A percentile compares a stretch with the other conserved stretches of the same genome.
Evolutionary conservation across 441 rosid species (phyloP).

Genomic region (Iberis amara): DNA sequence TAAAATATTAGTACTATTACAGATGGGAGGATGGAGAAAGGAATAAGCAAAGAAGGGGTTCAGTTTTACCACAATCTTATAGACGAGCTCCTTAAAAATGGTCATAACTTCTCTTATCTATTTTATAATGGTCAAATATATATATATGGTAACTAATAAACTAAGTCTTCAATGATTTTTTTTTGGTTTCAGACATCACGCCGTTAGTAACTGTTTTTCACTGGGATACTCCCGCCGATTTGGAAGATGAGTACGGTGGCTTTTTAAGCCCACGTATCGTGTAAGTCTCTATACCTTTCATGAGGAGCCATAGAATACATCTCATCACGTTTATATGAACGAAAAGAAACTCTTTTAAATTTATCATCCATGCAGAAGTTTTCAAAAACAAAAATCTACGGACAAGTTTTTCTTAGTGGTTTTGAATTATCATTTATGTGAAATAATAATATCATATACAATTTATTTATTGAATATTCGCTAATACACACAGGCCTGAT

Average conservation of each 20-base stretch:
- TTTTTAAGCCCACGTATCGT: constrained; percentile 34
- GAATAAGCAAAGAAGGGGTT: constrained; percentile 38
- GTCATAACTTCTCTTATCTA: constrained; percentile 1
- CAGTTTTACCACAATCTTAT: constrained; percentile 41
- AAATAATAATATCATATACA: not conserved
- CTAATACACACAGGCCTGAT: too few relatives aligned
- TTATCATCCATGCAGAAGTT: too few relatives aligned
- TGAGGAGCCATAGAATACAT: too few relatives aligned
- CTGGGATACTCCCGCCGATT: constrained; percentile 38
- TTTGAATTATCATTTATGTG: too few relatives aligned
- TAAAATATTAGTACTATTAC: not conserved
- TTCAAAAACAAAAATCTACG: too few relatives aligned
- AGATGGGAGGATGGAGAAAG: constrained; percentile 41
- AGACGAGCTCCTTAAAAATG: constrained; percentile 33
- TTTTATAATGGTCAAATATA: too few relatives aligned
- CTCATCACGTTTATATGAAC: too few relatives aligned
- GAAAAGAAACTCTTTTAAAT: too few relatives aligned
- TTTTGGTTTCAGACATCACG: constrained; percentile 27
- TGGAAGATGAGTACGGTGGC: constrained; percentile 39
- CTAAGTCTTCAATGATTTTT: not conserved
- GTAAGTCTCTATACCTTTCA: constrained; percentile 4
- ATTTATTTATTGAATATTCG: constrained; percentile 12
- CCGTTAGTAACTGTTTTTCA: constrained; percentile 40
- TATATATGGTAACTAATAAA: too few relatives aligned
- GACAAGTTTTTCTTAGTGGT: not conserved